phyloP scores from a whole-genome alignment of 768 basidiomycete genomes.

The Leccinum olivaceopallidum region DNA sequence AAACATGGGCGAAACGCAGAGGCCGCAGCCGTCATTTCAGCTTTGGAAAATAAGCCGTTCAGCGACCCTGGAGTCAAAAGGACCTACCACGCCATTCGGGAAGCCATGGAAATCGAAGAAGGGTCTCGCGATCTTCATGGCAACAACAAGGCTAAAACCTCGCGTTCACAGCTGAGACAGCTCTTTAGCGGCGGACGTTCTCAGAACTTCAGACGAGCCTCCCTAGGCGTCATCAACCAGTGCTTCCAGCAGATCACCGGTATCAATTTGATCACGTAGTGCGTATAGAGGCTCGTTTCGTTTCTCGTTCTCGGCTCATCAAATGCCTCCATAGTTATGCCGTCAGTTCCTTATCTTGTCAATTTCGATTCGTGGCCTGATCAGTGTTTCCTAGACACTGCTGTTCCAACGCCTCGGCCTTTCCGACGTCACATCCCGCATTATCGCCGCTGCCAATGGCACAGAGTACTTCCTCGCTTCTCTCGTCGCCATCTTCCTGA shows the following conservation, averaged over 20 bases:
- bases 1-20: slow-evolving; percentile 55
- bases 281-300: slow-evolving; percentile 29
- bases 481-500: slow-evolving; percentile 66
- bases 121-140: neutral
- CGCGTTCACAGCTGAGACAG: slow-evolving; percentile 42
- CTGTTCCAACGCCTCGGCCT: slow-evolving; percentile 62
- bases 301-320: slow-evolving; percentile 20
- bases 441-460: slow-evolving; percentile 66
- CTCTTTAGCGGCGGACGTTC: slow-evolving; percentile 54
- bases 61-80: slow-evolving; percentile 47
- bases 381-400: slow-evolving; percentile 38
- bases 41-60: slow-evolving; percentile 52
- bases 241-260: slow-evolving; percentile 73
- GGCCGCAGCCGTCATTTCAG: slow-evolving; percentile 61
- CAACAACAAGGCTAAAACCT: neutral
- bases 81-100: slow-evolving; percentile 54
- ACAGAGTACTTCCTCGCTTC: slow-evolving; percentile 76
- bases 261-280: slow-evolving; percentile 67
- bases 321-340: slow-evolving; percentile 29
- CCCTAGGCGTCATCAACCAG: slow-evolving; percentile 56
- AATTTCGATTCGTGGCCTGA: neutral
- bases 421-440: slow-evolving; percentile 54
- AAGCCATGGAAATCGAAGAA: slow-evolving; percentile 50
- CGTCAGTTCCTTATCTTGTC: slow-evolving; percentile 15
- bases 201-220: slow-evolving; percentile 62